These are phyloP conservation scores for Kazachstania africana DNA, from an alignment of 805 yeast species.

Conservation along the genomic window DNA sequence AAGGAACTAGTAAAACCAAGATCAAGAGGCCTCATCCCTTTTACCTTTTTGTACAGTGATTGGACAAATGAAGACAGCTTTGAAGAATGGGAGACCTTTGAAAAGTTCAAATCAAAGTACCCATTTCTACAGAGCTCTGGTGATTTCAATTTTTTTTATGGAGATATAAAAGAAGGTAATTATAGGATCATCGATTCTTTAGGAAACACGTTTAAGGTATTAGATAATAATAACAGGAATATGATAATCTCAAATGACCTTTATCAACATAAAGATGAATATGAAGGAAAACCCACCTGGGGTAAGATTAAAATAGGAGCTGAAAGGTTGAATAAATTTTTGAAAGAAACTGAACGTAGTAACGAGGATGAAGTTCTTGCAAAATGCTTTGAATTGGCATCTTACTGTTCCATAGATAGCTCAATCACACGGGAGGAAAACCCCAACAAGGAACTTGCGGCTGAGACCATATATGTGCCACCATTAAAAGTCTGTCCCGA, in stretches of 20 bases:
- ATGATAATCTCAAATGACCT: constrained; percentile 25
- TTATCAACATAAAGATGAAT: constrained; percentile 6
- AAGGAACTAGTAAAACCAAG: constrained; percentile 3
- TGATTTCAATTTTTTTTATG: constrained; percentile 29
- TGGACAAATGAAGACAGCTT: constrained; percentile 4
- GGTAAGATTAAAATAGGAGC: constrained; percentile 52
- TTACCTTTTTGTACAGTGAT: constrained; percentile 26
- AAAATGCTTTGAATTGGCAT: constrained; percentile 43
- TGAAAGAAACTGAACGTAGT: constrained; percentile 11
- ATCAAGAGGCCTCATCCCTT: constrained; percentile 39
- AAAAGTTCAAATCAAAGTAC: constrained; percentile 14
- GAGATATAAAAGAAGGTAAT: constrained; percentile 17
- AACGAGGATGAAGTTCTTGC: constrained; percentile 28
- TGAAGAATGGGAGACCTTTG: constrained; percentile 19
- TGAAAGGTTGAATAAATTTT: constrained; percentile 28
- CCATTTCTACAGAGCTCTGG: constrained; percentile 15
- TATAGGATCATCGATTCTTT: constrained; percentile 20
- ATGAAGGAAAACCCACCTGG: constrained; percentile 55
- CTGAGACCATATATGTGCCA: constrained; percentile 60
- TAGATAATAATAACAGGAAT: constrained; percentile 13
- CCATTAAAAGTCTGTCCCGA: constrained; percentile 34
- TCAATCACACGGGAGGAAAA: constrained; percentile 19
- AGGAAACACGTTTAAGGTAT: constrained; percentile 21
- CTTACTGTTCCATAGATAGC: constrained; percentile 30
- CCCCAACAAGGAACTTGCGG: constrained; percentile 35